A percentile compares a stretch with the other conserved stretches of the same genome.
Evolutionary conservation across 1,284 basidiomycete genomes (phyloP).

Genomic region (Porodaedalea pini): DNA sequence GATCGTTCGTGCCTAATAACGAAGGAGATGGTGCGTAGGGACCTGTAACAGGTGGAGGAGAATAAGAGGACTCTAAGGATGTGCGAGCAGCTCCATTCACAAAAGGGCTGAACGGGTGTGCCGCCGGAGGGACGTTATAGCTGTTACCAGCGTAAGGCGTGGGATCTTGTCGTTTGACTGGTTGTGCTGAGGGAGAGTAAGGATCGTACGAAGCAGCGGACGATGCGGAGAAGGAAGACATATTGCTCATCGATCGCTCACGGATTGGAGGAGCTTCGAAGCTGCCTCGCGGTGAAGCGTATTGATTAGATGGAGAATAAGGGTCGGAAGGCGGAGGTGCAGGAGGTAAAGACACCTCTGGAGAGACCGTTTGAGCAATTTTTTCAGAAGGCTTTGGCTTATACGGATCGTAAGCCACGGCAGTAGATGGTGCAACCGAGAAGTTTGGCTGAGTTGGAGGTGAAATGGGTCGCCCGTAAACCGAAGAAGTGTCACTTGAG

Average conservation of each 20-base stretch:
- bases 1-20: conserved; percentile 78
- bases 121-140: conserved; percentile 28
- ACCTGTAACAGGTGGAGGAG: conserved; percentile 25
- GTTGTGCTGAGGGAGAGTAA: conserved; percentile 39
- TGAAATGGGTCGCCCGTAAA: background rate
- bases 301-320: background rate
- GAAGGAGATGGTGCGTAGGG: conserved; percentile 75
- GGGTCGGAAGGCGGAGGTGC: background rate
- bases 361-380: background rate
- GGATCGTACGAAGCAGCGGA: conserved; percentile 37
- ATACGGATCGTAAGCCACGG: conserved; percentile 9
- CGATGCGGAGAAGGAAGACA: conserved; percentile 41
- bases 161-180: conserved; percentile 27
- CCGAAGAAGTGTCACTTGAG: conserved; percentile 13
- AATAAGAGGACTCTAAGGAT: conserved; percentile 16
- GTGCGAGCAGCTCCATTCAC: background rate
- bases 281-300: conserved; percentile 1
- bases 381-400: background rate
- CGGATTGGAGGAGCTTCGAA: conserved; percentile 24
- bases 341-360: background rate
- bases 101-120: conserved; percentile 21
- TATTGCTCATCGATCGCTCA: conserved; percentile 47
- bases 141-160: conserved; percentile 27
- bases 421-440: background rate
- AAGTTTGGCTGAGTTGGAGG: background rate